A percentile compares a stretch with the other conserved stretches of the same genome.
Conservation (phyloP, 139 green algal genomes). For the Coccomyxa sp. region DNA sequence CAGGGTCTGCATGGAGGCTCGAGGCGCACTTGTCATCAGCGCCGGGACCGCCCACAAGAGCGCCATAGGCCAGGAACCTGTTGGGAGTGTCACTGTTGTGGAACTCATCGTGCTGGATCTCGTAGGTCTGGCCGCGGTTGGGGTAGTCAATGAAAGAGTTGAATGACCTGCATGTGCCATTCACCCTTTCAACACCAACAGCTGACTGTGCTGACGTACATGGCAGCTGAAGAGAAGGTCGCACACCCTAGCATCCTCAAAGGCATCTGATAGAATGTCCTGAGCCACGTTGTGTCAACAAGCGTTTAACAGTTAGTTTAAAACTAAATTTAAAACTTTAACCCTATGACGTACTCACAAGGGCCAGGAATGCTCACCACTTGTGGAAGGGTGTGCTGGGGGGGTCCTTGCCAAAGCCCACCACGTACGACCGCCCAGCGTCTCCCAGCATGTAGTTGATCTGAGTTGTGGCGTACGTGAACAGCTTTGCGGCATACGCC, state of each 20-base stretch:
- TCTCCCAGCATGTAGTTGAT: constrained; percentile 18
- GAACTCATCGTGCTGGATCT: constrained; percentile 24
- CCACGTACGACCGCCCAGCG: constrained; percentile 30
- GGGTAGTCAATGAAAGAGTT: constrained; percentile 15
- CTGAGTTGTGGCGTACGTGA: constrained; percentile 6
- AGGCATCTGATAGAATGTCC: too few species aligned
- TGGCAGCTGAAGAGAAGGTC: too few species aligned
- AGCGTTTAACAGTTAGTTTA: too few species aligned
- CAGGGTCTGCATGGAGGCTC: not conserved
- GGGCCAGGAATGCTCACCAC: constrained; percentile 4
- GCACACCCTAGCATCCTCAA: too few species aligned
- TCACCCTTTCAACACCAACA: not conserved
- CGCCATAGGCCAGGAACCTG: constrained; percentile 27
- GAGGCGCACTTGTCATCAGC: not conserved
- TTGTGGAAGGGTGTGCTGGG: constrained; percentile 32
- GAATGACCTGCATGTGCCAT: constrained; percentile 1
- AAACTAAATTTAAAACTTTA: too few species aligned
- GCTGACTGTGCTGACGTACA: too few species aligned
- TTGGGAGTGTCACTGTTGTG: constrained; percentile 19
- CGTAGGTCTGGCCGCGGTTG: constrained; percentile 5
- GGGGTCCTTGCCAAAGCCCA: constrained; percentile 36
- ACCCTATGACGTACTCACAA: too few species aligned
- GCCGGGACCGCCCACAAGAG: constrained; percentile 32
- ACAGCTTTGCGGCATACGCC: constrained; percentile 1
- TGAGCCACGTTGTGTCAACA: too few species aligned